A percentile compares a stretch with the other conserved stretches of the same genome.
These are phyloP conservation scores for Melampsora occidentalis DNA, from an alignment of 1,284 basidiomycete genomes.

Conservation along the genomic window DNA sequence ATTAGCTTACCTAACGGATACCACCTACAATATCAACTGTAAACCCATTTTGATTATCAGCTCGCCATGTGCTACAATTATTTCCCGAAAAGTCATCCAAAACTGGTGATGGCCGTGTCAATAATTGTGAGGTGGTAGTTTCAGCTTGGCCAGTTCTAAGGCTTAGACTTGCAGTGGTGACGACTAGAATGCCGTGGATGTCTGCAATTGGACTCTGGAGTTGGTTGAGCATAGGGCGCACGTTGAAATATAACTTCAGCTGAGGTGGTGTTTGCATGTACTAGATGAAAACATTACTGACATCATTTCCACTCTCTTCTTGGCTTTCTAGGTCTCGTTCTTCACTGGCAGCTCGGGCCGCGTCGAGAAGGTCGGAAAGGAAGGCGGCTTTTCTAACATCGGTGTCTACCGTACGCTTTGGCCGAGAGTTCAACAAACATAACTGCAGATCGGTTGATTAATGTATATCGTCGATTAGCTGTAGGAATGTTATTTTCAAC, in stretches of 20 bases:
- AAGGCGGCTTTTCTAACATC: background rate
- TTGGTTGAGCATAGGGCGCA: background rate
- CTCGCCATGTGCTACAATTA: background rate
- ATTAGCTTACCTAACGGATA: background rate
- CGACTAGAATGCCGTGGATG: slow-evolving; percentile 14
- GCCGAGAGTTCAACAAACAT: background rate
- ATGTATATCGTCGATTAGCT: background rate
- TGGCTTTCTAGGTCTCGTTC: background rate
- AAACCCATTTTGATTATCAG: slow-evolving; percentile 27
- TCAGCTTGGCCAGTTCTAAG: background rate
- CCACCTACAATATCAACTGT: slow-evolving; percentile 35
- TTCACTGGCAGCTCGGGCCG: background rate
- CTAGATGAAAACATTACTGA: background rate
- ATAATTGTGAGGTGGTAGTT: background rate
- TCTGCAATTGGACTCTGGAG: background rate
- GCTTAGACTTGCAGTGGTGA: slow-evolving; percentile 31
- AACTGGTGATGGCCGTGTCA: background rate
- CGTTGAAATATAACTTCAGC: no score
- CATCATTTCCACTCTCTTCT: background rate
- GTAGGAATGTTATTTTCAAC: background rate
- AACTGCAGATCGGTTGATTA: background rate
- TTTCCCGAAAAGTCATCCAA: background rate
- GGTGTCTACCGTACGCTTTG: background rate
- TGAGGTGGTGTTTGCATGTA: background rate
- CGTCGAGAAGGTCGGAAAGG: background rate